Evolutionary conservation across 2,329 filamentous ascomycete genomes (phyloP).

Genomic region (Coniochaeta sp.): DNA sequence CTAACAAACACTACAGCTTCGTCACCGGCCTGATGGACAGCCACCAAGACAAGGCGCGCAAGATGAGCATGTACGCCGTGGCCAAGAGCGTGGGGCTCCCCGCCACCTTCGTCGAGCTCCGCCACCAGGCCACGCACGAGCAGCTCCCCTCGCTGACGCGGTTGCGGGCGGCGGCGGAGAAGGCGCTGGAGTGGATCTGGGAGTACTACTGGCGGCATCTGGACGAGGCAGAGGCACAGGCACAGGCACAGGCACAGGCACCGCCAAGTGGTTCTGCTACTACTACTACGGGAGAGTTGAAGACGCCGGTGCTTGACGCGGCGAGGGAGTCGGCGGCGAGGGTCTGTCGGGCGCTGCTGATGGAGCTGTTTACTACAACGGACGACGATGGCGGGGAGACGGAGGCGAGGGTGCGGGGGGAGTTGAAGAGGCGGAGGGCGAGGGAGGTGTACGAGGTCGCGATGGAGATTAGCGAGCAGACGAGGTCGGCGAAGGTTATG

Average conservation of each 20-base stretch:
- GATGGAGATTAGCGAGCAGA: constrained; percentile 28
- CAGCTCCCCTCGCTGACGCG: constrained; percentile 71
- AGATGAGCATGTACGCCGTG: constrained; percentile 66
- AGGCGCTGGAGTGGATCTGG: constrained; percentile 81
- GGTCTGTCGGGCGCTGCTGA: constrained; percentile 26
- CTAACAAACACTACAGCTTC: too few species aligned
- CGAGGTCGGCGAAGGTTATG: constrained; percentile 35
- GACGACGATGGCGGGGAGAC: constrained; percentile 9
- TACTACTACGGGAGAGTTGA: too few species aligned
- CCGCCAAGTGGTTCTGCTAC: neutral
- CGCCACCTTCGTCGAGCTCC: constrained; percentile 77
- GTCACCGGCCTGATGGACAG: constrained; percentile 74
- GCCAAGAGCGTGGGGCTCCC: constrained; percentile 64
- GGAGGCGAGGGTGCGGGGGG: constrained; percentile 18
- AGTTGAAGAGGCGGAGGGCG: constrained; percentile 28
- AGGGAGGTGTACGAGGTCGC: constrained; percentile 28
- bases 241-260: too few species aligned
- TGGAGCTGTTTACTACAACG: constrained; percentile 12
- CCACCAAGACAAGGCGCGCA: constrained; percentile 60
- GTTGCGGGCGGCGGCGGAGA: constrained; percentile 60
- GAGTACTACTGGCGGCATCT: constrained; percentile 72
- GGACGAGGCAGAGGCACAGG: constrained; percentile 1
- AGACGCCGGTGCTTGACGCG: neutral
- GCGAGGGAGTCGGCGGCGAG: constrained; percentile 1
- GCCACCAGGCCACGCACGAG: constrained; percentile 87